A percentile compares a stretch with the other conserved stretches of the same genome.
Evolutionary conservation across 2,329 filamentous ascomycete genomes (phyloP).

Genomic region (Phialophora chinensis): DNA sequence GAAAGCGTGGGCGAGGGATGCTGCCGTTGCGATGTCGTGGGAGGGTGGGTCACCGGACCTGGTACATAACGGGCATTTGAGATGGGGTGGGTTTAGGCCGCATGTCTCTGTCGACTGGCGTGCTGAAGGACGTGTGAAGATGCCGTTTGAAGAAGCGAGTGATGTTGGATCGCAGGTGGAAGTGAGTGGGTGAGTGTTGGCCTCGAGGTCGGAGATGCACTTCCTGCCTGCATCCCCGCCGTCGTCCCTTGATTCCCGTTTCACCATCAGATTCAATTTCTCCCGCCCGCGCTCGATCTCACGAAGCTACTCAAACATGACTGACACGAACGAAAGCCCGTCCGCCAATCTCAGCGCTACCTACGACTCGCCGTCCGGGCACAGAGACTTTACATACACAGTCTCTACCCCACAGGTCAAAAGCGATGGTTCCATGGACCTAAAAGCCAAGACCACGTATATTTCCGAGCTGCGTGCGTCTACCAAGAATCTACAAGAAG

Average conservation of each 20-base stretch:
- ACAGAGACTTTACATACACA: constrained; percentile 22
- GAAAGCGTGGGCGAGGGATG: constrained; percentile 1
- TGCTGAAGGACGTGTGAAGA: background rate
- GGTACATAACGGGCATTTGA: background rate
- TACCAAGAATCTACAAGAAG: constrained; percentile 59
- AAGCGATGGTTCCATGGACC: constrained; percentile 13
- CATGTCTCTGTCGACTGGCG: constrained; percentile 2
- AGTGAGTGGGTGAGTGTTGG: background rate
- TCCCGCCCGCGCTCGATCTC: background rate
- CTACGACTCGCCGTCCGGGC: constrained; percentile 28
- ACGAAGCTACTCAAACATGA: constrained; percentile 3
- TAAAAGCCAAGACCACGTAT: constrained; percentile 58
- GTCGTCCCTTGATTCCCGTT: background rate
- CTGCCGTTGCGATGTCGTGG: background rate
- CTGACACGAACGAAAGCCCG: background rate
- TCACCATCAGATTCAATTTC: background rate
- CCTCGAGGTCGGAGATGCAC: background rate
- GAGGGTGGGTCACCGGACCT: constrained; percentile 10
- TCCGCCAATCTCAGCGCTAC: constrained; percentile 22
- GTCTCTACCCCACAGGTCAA: constrained; percentile 11
- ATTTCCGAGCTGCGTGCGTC: constrained; percentile 58
- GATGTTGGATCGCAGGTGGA: background rate
- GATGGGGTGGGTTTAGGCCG: background rate
- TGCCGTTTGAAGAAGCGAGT: background rate
- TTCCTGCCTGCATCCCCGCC: background rate